Evolutionary conservation across 2,329 filamentous ascomycete genomes (phyloP).

Genomic region (Cladophialophora bantiana): DNA sequence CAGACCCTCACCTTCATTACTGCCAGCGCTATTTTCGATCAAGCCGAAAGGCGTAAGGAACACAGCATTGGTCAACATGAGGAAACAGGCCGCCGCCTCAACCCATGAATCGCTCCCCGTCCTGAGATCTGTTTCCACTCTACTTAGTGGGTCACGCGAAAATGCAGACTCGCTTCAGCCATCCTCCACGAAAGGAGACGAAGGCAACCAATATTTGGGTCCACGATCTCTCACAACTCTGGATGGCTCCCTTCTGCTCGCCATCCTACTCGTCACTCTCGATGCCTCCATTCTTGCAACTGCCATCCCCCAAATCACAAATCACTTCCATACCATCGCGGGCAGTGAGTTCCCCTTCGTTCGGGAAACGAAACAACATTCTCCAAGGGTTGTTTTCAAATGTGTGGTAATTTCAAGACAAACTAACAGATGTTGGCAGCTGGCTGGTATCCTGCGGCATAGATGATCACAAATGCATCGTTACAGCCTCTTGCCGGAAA

Average conservation of each 20-base stretch:
- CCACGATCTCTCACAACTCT: constrained; percentile 6
- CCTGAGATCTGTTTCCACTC: neutral
- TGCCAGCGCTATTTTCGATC: neutral
- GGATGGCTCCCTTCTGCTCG: constrained; percentile 15
- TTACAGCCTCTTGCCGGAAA: constrained; percentile 57
- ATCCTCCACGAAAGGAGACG: neutral
- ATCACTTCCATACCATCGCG: constrained; percentile 50
- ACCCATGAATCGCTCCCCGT: neutral
- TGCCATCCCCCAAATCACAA: constrained; percentile 40
- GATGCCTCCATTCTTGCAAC: constrained; percentile 34
- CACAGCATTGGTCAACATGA: neutral
- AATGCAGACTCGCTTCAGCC: neutral
- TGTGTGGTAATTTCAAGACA: neutral
- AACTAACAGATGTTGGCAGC: constrained; percentile 28
- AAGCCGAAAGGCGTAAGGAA: neutral
- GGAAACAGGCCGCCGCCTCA: neutral
- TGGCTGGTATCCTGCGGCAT: constrained; percentile 50
- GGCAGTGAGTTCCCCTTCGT: constrained; percentile 37
- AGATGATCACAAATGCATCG: constrained; percentile 53
- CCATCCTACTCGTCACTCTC: constrained; percentile 20
- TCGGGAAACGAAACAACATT: neutral
- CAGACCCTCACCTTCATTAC: too few species aligned
- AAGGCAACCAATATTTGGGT: constrained; percentile 11
- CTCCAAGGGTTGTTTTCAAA: neutral
- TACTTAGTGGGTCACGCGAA: neutral